These are phyloP conservation scores for Allomyces macrogynus DNA, from an alignment of 192 early-diverging fungal species.

Conservation along the genomic window DNA sequence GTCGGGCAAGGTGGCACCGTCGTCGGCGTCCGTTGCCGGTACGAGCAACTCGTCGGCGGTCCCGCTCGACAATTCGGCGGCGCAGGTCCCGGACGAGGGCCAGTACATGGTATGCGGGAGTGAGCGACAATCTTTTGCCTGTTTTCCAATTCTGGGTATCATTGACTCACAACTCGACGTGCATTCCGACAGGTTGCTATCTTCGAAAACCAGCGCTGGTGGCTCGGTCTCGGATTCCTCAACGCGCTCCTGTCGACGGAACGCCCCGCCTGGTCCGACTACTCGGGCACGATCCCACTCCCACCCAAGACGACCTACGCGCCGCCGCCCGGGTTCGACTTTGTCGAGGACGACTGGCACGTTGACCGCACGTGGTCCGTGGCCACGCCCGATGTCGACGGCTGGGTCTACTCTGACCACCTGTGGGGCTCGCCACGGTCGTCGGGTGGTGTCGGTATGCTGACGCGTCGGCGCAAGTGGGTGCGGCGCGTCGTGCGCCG, in stretches of 20 bases:
- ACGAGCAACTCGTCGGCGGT: too few species aligned
- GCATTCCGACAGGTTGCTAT: slow-evolving; percentile 6
- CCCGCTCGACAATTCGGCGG: slow-evolving; percentile 11
- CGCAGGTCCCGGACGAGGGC: slow-evolving; percentile 3
- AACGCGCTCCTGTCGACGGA: slow-evolving; percentile 38
- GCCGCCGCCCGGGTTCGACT: slow-evolving; percentile 31
- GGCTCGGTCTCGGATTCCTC: slow-evolving; percentile 52
- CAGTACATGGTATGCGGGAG: slow-evolving; percentile 6
- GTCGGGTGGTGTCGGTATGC: slow-evolving; percentile 19
- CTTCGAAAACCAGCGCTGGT: slow-evolving; percentile 66
- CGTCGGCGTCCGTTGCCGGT: not conserved
- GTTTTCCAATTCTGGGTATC: too few species aligned
- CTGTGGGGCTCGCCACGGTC: slow-evolving; percentile 33
- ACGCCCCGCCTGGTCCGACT: slow-evolving; percentile 44
- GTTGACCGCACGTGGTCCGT: slow-evolving; percentile 23
- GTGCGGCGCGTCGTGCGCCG: slow-evolving; percentile 11
- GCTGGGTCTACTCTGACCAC: slow-evolving; percentile 52
- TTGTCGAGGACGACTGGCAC: slow-evolving; percentile 35
- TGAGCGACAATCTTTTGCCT: too few species aligned
- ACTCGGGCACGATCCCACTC: slow-evolving; percentile 23
- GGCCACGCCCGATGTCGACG: slow-evolving; percentile 26
- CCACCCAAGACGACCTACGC: slow-evolving; percentile 30
- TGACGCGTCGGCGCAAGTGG: slow-evolving; percentile 48
- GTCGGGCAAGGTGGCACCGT: not conserved
- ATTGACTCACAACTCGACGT: too few species aligned